Conservation (phyloP, 768 basidiomycete species). For the Porpolomopsis calyptriformis region DNA sequence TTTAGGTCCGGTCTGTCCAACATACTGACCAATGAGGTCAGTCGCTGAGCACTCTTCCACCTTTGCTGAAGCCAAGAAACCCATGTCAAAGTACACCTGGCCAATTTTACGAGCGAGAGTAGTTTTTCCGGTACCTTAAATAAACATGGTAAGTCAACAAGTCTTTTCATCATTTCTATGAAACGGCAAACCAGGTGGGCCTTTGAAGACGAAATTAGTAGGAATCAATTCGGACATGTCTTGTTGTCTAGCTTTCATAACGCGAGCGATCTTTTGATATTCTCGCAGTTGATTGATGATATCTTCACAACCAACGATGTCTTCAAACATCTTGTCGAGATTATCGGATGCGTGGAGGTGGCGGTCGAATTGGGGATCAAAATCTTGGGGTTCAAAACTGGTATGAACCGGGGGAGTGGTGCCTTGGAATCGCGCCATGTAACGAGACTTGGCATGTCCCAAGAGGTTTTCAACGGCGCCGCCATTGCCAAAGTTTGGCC, state of each 20-base stretch:
- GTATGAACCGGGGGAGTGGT: constrained; percentile 21
- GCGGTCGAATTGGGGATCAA: constrained; percentile 54
- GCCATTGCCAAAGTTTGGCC: constrained; percentile 57
- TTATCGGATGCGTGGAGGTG: constrained; percentile 36
- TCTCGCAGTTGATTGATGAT: constrained; percentile 37
- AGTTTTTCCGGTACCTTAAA: constrained; percentile 51
- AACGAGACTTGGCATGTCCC: constrained; percentile 36
- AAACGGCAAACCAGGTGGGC: constrained; percentile 43
- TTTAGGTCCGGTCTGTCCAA: constrained; percentile 66
- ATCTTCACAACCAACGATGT: constrained; percentile 50
- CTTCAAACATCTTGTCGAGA: constrained; percentile 46
- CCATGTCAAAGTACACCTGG: constrained; percentile 55
- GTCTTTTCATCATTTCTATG: not conserved
- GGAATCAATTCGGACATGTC: constrained; percentile 46
- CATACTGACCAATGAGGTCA: constrained; percentile 58
- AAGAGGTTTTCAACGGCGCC: constrained; percentile 58
- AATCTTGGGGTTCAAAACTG: constrained; percentile 51
- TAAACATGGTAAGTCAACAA: not conserved
- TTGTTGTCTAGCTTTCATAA: constrained; percentile 29
- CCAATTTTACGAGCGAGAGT: constrained; percentile 54
- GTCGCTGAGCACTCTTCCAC: constrained; percentile 61
- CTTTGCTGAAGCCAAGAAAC: constrained; percentile 34
- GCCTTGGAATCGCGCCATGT: constrained; percentile 31
- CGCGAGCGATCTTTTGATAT: constrained; percentile 41
- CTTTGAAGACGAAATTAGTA: constrained; percentile 63